Evolutionary conservation across 169 alveolate genomes (phyloP), one percentile per base, ranked within the genome.

Genomic region (Cryptosporidium tyzzeri): DNA sequence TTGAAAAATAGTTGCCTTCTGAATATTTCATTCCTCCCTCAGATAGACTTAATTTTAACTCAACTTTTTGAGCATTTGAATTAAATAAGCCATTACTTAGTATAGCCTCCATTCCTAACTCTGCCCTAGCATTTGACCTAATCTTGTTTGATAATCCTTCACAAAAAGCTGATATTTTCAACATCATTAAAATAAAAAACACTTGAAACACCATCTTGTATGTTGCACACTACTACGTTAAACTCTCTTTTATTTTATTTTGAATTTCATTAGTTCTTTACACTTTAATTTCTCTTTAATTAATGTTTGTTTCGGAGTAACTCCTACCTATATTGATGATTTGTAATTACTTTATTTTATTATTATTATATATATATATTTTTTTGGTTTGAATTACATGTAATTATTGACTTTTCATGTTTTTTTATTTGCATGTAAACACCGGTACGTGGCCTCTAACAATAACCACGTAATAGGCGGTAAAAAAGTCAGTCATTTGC

Each of bases 391-490:
- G 51, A n/a, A 10, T 51, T n/a, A 71, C 86, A 73, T 73, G 86
- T 73, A 73, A 58, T 37, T 73, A 16, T 37, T 73, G 86, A 73
- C 86, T 53, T 53, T 59, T 65, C 71, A 65, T 65, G 71, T 59
- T 59, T n/a, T 73, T 31, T 73, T n/a, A 21, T 44, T 29, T 73
- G 70, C 86, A 73, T 73, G 86, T 41, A 59, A 53, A 73, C 51
- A 35, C 86, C 86, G 86, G 86, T 73, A 73, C 69, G 70, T 73
- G 70, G 70, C 86, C 70, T 21, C 68, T 50, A 37, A 31, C 37
- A 23, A 29, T 21, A 55, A 39, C 86, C 86, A 73, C 86, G 86
- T 73, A 73, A 73, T 33, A 16, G 59, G 86, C 86, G 86, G 67
- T 58, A 73, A 29, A n/a, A n/a, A 21, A 55, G 10, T 21, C 14